Conservation (phyloP, 1,284 basidiomycete species). For the Ceratobasidium sp. region DNA sequence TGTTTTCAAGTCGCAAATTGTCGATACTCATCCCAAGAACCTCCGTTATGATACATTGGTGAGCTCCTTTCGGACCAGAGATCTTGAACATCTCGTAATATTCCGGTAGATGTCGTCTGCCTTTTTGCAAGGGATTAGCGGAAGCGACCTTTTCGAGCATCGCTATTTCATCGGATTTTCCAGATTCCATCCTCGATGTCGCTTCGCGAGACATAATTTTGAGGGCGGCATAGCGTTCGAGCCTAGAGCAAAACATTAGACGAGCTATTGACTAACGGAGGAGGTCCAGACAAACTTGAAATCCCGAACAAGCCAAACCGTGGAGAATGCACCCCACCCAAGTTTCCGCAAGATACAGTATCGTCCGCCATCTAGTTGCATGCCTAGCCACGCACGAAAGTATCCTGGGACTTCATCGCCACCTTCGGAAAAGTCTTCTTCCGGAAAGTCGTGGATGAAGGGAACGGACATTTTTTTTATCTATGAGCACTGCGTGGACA, state of each 20-base stretch:
- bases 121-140: background rate
- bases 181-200: background rate
- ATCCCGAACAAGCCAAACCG: constrained; percentile 92
- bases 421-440: constrained; percentile 14
- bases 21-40: background rate
- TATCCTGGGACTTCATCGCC: constrained; percentile 1
- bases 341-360: constrained; percentile 95
- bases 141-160: constrained; percentile 15
- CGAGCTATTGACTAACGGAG: background rate
- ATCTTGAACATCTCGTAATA: constrained; percentile 7
- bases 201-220: constrained; percentile 15
- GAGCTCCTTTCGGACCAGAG: background rate
- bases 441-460: background rate
- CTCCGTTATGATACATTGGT: background rate
- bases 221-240: background rate
- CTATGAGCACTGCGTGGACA: background rate
- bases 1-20: background rate
- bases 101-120: background rate
- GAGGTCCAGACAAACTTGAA: constrained; percentile 65
- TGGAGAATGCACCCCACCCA: constrained; percentile 93
- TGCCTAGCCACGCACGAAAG: constrained; percentile 21
- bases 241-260: background rate
- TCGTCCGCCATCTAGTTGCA: constrained; percentile 63
- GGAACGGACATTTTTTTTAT: background rate
- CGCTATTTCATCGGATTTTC: background rate